Conservation (phyloP, 1,284 basidiomycete species). For the Moesziomyces globuligerus region DNA sequence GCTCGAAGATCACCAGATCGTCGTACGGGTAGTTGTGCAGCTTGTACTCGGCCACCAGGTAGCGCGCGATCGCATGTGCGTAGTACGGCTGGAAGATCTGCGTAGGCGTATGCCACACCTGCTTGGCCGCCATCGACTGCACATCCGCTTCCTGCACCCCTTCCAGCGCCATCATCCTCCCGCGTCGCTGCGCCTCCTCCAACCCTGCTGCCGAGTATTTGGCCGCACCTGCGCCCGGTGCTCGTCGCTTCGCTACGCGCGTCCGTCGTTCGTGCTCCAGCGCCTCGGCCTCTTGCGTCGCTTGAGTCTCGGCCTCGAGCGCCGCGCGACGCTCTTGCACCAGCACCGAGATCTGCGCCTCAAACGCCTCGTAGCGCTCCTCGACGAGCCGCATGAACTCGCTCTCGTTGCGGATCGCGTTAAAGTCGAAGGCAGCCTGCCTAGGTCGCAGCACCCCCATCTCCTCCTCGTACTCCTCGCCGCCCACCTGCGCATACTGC, state of each 20-base stretch:
- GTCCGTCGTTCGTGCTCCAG: conserved; percentile 4
- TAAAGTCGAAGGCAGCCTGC: conserved; percentile 75
- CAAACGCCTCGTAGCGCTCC: conserved; percentile 69
- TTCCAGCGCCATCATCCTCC: conserved; percentile 54
- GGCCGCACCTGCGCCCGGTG: background rate
- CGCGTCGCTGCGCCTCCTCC: conserved; percentile 48
- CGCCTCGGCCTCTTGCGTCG: background rate
- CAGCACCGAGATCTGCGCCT: conserved; percentile 43
- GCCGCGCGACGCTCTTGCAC: conserved; percentile 11
- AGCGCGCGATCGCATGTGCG: conserved; percentile 87
- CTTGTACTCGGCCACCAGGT: conserved; percentile 88
- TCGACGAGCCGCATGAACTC: conserved; percentile 86
- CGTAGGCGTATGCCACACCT: conserved; percentile 99
- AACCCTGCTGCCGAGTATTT: conserved; percentile 46
- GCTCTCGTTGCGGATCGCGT: conserved; percentile 74
- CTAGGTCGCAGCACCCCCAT: conserved; percentile 32
- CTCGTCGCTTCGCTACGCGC: conserved; percentile 11
- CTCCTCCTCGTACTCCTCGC: conserved; percentile 15
- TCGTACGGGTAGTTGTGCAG: conserved; percentile 92
- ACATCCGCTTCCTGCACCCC: conserved; percentile 61
- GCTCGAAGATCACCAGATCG: conserved; percentile 93
- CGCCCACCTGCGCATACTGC: conserved; percentile 11
- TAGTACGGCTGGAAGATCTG: conserved; percentile 99
- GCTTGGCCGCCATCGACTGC: conserved; percentile 73
- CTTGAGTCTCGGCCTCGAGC: conserved; percentile 6